Conservation (phyloP, 2,329 filamentous ascomycete genomes). For the Phoma sp. region DNA sequence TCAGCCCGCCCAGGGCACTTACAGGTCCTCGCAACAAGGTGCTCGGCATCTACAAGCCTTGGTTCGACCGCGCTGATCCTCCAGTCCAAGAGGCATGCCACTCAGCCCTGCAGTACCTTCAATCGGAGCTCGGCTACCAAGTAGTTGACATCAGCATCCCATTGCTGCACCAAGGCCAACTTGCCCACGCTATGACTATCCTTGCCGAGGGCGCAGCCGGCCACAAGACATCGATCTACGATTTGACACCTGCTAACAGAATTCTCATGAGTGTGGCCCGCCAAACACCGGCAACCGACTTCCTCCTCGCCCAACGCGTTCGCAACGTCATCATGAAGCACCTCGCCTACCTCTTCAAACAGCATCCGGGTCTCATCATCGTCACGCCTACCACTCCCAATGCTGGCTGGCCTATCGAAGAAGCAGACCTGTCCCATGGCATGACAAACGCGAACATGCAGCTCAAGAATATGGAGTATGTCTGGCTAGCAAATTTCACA, state of each 20-base stretch:
- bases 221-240: constrained; percentile 57
- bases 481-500: constrained; percentile 82
- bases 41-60: constrained; percentile 73
- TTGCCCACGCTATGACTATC: constrained; percentile 79
- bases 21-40: constrained; percentile 57
- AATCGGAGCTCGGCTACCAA: constrained; percentile 59
- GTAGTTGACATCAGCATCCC: constrained; percentile 70
- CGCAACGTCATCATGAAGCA: constrained; percentile 81
- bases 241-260: constrained; percentile 71
- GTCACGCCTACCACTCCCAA: constrained; percentile 79
- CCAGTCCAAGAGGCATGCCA: constrained; percentile 68
- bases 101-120: constrained; percentile 65
- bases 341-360: constrained; percentile 71
- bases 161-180: constrained; percentile 71
- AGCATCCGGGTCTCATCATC: constrained; percentile 77
- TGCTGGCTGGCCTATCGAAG: constrained; percentile 75
- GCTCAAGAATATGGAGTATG: constrained; percentile 82
- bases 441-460: constrained; percentile 75
- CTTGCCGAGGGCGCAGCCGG: constrained; percentile 70
- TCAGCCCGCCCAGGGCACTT: constrained; percentile 62
- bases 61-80: constrained; percentile 73
- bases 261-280: constrained; percentile 70
- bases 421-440: constrained; percentile 67
- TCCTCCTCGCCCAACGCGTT: constrained; percentile 74
- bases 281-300: constrained; percentile 71